Evolutionary conservation across 441 rosid species (phyloP).

Genomic region (Euphorbia celastroides): DNA sequence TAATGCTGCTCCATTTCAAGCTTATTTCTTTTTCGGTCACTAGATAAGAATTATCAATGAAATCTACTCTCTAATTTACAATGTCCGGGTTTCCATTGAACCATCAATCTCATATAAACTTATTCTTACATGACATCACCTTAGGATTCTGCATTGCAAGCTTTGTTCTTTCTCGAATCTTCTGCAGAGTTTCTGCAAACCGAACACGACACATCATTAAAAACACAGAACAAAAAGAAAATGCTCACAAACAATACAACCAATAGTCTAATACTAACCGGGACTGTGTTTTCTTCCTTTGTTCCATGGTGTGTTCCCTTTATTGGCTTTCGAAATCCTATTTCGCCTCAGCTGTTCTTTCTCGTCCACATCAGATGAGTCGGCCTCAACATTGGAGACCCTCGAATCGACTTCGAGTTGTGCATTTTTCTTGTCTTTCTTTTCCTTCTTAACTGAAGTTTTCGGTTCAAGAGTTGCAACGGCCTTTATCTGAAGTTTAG

Average conservation of each 20-base stretch:
- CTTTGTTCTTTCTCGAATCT: constrained; percentile 81
- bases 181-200: constrained; percentile 66
- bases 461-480: constrained; percentile 71
- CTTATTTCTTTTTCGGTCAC: neutral
- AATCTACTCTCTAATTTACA: neutral
- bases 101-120: constrained; percentile 6
- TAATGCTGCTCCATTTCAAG: neutral
- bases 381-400: constrained; percentile 20
- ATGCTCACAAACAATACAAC: neutral
- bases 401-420: constrained; percentile 25
- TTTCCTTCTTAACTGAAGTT: constrained; percentile 27
- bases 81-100: neutral
- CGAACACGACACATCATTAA: constrained; percentile 2
- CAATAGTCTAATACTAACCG: constrained; percentile 39
- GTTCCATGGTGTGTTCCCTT: constrained; percentile 95
- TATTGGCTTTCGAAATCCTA: constrained; percentile 89
- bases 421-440: constrained; percentile 16
- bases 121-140: constrained; percentile 99
- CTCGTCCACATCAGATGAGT: constrained; percentile 40
- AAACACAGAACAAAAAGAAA: too few species aligned
- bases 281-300: constrained; percentile 97
- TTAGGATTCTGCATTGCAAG: constrained; percentile 98
- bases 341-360: constrained; percentile 68
- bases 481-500: constrained; percentile 42
- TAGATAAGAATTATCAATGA: neutral